Percentiles rank a stretch among this genome's conserved stretches.
phyloP scores from a whole-genome alignment of 352 stramenopile species.

The Pythium inflatum region DNA sequence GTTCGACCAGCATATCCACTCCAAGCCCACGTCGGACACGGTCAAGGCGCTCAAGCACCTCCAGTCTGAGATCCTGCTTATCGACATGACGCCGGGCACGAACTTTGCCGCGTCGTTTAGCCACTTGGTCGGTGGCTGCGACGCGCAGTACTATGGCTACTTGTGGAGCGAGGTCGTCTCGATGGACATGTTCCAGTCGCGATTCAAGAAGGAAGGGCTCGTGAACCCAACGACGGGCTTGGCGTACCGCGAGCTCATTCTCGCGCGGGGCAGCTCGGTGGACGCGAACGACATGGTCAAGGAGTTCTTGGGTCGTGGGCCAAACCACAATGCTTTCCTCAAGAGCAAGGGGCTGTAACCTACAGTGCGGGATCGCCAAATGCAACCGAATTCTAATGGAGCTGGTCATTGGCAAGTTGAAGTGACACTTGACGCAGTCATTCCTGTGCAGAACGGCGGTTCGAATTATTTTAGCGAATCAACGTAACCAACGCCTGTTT shows the following conservation, averaged over 20 bases:
- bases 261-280: slow-evolving; percentile 80
- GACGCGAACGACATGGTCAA: slow-evolving; percentile 81
- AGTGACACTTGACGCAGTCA: too few species aligned
- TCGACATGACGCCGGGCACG: slow-evolving; percentile 85
- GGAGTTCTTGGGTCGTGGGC: slow-evolving; percentile 79
- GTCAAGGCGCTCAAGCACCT: slow-evolving; percentile 78
- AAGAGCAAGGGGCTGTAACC: slow-evolving; percentile 73
- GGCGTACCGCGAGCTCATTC: slow-evolving; percentile 85
- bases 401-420: too few species aligned
- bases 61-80: slow-evolving; percentile 85
- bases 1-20: slow-evolving; percentile 88
- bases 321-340: slow-evolving; percentile 83
- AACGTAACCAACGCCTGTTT: too few species aligned
- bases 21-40: slow-evolving; percentile 82
- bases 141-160: slow-evolving; percentile 88
- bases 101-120: slow-evolving; percentile 87
- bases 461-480: too few species aligned
- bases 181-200: slow-evolving; percentile 90
- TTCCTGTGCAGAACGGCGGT: too few species aligned
- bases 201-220: slow-evolving; percentile 84
- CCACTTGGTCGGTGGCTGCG: slow-evolving; percentile 79
- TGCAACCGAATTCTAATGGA: too few species aligned
- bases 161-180: slow-evolving; percentile 91
- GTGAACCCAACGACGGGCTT: slow-evolving; percentile 83
- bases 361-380: too few species aligned